Percentiles rank a stretch among this genome's conserved stretches.
Conservation (phyloP, 2,329 filamentous ascomycete genomes). For the Leptodontidium sp. region DNA sequence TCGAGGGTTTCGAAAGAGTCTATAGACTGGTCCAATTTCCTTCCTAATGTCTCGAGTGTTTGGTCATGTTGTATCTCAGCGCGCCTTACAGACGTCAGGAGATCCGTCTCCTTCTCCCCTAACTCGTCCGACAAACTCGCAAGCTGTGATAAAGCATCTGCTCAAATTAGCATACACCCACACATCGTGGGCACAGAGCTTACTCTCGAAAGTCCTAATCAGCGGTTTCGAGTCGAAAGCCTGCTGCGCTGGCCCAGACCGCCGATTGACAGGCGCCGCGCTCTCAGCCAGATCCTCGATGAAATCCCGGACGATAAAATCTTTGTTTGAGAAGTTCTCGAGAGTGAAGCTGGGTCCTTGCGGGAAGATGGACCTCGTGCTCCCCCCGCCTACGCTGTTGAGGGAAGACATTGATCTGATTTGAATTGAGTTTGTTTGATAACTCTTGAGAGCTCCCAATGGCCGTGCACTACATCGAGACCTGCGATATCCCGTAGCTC, state of each 20-base stretch:
- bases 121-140: constrained; percentile 81
- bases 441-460: constrained; percentile 26
- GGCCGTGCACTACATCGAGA: constrained; percentile 38
- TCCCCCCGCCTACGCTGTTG: constrained; percentile 38
- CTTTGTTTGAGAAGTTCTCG: constrained; percentile 86
- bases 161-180: constrained; percentile 40
- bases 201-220: constrained; percentile 91
- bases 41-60: constrained; percentile 85
- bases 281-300: constrained; percentile 91
- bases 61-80: constrained; percentile 93
- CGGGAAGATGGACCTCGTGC: constrained; percentile 67
- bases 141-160: constrained; percentile 72
- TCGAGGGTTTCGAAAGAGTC: constrained; percentile 92
- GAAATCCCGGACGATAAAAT: constrained; percentile 98
- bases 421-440: neutral
- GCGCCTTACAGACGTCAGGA: constrained; percentile 86
- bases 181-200: constrained; percentile 31
- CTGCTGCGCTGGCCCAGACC: constrained; percentile 71
- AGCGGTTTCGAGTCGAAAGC: constrained; percentile 95
- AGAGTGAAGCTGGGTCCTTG: constrained; percentile 85
- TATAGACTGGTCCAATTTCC: constrained; percentile 91
- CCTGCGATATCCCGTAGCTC: constrained; percentile 22
- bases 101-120: constrained; percentile 88
- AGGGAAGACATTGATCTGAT: constrained; percentile 41
- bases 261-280: constrained; percentile 79